These are phyloP conservation scores for Collybiopsis confluens DNA, from an alignment of 768 basidiomycete genomes.

Conservation along the genomic window DNA sequence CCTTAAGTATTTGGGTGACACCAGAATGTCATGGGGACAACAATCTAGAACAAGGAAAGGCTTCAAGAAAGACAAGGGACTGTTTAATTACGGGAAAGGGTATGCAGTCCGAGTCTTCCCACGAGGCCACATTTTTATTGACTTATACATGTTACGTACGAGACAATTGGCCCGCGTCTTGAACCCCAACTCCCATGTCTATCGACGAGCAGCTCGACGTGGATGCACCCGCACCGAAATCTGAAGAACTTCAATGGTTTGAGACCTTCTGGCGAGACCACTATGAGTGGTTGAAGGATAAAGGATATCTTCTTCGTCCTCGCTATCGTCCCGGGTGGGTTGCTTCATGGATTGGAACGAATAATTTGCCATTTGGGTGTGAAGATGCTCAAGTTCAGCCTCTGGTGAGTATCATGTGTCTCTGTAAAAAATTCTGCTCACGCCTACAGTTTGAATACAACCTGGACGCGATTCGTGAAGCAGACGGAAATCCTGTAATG, in stretches of 20 bases:
- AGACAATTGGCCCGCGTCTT: too few relatives aligned
- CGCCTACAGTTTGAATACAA: conserved; percentile 5
- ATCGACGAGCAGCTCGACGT: neutral
- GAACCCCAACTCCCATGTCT: neutral
- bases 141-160: too few relatives aligned
- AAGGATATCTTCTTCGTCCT: conserved; percentile 28
- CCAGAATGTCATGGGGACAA: too few relatives aligned
- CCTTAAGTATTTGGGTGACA: too few relatives aligned
- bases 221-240: neutral
- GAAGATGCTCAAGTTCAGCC: conserved; percentile 9
- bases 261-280: conserved; percentile 10
- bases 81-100: too few relatives aligned
- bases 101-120: too few relatives aligned
- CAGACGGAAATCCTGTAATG: conserved; percentile 22
- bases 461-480: conserved; percentile 25
- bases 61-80: too few relatives aligned
- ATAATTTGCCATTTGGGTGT: neutral
- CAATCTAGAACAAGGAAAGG: too few relatives aligned
- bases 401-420: neutral
- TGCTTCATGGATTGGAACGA: conserved; percentile 27
- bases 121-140: too few relatives aligned
- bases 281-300: conserved; percentile 24
- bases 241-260: neutral
- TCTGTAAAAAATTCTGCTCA: neutral
- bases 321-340: conserved; percentile 29